These are phyloP conservation scores for Astrephomene gubernaculifera DNA, from an alignment of 139 green algal genomes.

Conservation along the genomic window DNA sequence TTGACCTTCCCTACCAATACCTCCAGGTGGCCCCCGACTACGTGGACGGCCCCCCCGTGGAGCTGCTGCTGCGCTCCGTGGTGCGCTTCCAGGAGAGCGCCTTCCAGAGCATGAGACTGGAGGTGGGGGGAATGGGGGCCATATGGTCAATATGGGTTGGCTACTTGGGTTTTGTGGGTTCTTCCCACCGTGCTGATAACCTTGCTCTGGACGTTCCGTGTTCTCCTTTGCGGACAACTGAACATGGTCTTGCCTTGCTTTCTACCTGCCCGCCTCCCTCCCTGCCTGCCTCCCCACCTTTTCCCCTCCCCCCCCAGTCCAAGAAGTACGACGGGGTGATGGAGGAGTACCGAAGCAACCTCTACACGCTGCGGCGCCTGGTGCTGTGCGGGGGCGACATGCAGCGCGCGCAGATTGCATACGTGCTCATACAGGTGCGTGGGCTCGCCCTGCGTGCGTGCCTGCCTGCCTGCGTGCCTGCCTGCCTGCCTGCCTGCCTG, in stretches of 20 bases:
- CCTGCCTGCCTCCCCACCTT: background rate
- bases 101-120: conserved; percentile 33
- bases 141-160: no score
- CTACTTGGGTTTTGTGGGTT: no score
- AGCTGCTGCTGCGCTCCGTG: conserved; percentile 23
- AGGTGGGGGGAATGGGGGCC: conserved; percentile 12
- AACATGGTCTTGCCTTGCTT: no score
- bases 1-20: no score
- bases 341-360: conserved; percentile 67
- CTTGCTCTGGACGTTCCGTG: no score
- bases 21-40: conserved; percentile 25
- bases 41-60: conserved; percentile 19
- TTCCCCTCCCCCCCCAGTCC: conserved; percentile 21
- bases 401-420: conserved; percentile 64
- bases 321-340: conserved; percentile 68
- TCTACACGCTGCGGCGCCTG: conserved; percentile 66
- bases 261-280: background rate
- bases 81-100: conserved; percentile 10
- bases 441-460: background rate
- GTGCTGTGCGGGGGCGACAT: conserved; percentile 59
- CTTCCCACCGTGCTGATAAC: no score
- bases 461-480: no score
- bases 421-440: conserved; percentile 64
- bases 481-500: no score
- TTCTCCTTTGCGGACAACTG: no score